phyloP scores from a whole-genome alignment of 805 yeast genomes.

The Zygoascus flipseniorum region DNA sequence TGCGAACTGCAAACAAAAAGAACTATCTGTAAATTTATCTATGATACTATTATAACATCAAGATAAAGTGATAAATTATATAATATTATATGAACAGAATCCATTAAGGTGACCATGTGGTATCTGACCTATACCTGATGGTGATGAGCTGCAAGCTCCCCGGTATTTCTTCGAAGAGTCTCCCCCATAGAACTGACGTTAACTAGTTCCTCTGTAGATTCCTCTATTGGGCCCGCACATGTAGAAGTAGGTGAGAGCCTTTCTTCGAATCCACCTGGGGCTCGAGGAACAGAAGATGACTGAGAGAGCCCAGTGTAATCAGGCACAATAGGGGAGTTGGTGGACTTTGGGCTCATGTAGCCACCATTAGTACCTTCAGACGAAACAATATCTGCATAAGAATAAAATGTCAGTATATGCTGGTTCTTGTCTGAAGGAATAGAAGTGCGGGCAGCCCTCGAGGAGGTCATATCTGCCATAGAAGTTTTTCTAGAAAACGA shows the following conservation, averaged over 20 bases:
- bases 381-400: constrained; percentile 66
- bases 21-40: constrained; percentile 51
- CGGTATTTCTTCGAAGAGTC: constrained; percentile 17
- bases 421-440: constrained; percentile 2
- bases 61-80: background rate
- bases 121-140: background rate
- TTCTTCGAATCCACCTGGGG: background rate
- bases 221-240: constrained; percentile 1
- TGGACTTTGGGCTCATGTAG: background rate
- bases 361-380: constrained; percentile 20
- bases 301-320: constrained; percentile 35
- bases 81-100: background rate
- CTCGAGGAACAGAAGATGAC: constrained; percentile 10
- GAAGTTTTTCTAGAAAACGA: background rate
- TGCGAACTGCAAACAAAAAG: constrained; percentile 92
- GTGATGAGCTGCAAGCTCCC: constrained; percentile 8
- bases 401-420: constrained; percentile 43
- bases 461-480: background rate
- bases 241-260: background rate
- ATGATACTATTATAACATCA: background rate
- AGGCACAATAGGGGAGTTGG: background rate
- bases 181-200: constrained; percentile 17
- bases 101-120: background rate
- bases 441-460: background rate
- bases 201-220: constrained; percentile 4